These are phyloP conservation scores for Sporothrix mexicana DNA, from an alignment of 2,329 filamentous ascomycete species.

Conservation along the genomic window DNA sequence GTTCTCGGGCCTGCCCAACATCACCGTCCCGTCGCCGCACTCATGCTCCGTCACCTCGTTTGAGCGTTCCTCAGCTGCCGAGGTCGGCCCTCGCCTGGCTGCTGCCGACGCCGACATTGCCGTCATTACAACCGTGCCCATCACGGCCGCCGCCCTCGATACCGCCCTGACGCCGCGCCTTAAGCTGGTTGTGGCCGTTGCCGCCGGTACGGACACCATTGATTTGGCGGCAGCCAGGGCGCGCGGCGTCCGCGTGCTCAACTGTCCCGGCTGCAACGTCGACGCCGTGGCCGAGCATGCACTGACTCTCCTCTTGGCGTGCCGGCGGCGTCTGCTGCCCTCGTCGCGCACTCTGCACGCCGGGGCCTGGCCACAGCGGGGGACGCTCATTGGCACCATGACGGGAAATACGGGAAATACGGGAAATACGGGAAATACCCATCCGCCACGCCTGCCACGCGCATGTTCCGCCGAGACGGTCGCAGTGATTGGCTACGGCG, in stretches of 20 bases:
- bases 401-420: slow-evolving; percentile 32
- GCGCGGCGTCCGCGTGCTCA: slow-evolving; percentile 43
- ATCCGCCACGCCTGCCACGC: slow-evolving; percentile 35
- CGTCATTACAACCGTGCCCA: slow-evolving; percentile 44
- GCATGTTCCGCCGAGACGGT: slow-evolving; percentile 39
- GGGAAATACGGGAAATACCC: slow-evolving; percentile 30
- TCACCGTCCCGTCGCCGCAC: slow-evolving; percentile 38
- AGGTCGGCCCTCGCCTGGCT: slow-evolving; percentile 42
- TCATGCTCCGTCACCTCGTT: slow-evolving; percentile 44
- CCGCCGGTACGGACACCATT: slow-evolving; percentile 42
- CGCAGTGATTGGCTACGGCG: slow-evolving; percentile 46
- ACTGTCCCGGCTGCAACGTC: slow-evolving; percentile 43
- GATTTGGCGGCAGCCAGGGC: slow-evolving; percentile 40
- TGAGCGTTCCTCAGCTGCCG: slow-evolving; percentile 38
- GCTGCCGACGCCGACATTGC: slow-evolving; percentile 49
- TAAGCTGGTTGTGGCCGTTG: slow-evolving; percentile 41
- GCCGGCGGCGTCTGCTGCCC: slow-evolving; percentile 46
- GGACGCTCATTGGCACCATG: slow-evolving; percentile 38
- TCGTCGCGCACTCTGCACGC: slow-evolving; percentile 41
- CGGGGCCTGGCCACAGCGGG: slow-evolving; percentile 38
- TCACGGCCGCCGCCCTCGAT: slow-evolving; percentile 40
- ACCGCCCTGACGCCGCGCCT: slow-evolving; percentile 41
- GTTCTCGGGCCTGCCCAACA: slow-evolving; percentile 42
- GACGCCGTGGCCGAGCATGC: slow-evolving; percentile 43
- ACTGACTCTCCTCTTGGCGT: slow-evolving; percentile 40